Evolutionary conservation across 345 rosid genomes (phyloP).

Genomic region (Cardiospermum halicacabum): DNA sequence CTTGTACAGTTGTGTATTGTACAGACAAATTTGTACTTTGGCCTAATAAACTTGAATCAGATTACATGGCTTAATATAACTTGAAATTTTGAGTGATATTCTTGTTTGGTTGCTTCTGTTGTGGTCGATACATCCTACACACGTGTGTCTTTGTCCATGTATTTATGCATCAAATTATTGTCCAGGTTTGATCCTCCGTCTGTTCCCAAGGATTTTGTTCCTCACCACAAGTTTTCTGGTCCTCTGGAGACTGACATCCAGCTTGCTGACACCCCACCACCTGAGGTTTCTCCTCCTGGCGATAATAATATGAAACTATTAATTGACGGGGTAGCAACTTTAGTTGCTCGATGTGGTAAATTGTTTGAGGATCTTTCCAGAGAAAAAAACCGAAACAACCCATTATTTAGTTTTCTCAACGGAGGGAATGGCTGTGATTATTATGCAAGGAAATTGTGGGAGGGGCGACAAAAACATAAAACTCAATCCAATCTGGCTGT

Average conservation of each 20-base stretch:
- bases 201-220: slow-evolving; percentile 74
- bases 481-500: slow-evolving; percentile 46
- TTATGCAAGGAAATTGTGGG: slow-evolving; percentile 85
- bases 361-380: slow-evolving; percentile 91
- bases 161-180: slow-evolving; percentile 15
- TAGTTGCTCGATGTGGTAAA: slow-evolving; percentile 94
- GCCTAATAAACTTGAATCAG: slow-evolving; percentile 7
- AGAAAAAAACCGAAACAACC: slow-evolving; percentile 85
- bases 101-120: neutral
- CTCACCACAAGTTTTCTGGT: slow-evolving; percentile 64
- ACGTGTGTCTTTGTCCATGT: too few relatives aligned
- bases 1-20: slow-evolving; percentile 9
- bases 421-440: slow-evolving; percentile 87
- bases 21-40: neutral
- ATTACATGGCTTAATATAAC: neutral
- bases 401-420: slow-evolving; percentile 76
- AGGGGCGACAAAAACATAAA: slow-evolving; percentile 62
- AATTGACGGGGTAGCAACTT: slow-evolving; percentile 87
- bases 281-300: slow-evolving; percentile 70
- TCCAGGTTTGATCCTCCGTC: slow-evolving; percentile 79
- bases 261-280: slow-evolving; percentile 53
- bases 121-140: neutral
- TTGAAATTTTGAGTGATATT: neutral
- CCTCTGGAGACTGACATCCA: slow-evolving; percentile 46
- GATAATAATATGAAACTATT: slow-evolving; percentile 67